A percentile compares a stretch with the other conserved stretches of the same genome.
These are phyloP conservation scores for Talaromyces borbonicus DNA, from an alignment of 495 filamentous ascomycete genomes.

Conservation along the genomic window DNA sequence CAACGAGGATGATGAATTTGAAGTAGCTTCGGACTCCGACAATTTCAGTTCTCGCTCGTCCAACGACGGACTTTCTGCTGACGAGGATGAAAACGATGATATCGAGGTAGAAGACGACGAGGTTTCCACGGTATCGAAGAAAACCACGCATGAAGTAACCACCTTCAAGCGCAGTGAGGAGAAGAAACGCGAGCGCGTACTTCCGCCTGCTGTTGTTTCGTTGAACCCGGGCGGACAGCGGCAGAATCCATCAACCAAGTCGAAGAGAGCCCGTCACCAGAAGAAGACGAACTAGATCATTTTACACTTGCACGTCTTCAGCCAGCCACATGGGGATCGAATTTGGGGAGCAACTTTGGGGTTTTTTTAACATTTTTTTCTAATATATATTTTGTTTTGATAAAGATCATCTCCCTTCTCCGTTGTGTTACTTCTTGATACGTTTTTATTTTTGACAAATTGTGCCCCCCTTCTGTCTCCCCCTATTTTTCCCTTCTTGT, in stretches of 20 bases:
- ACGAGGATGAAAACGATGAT: conserved; percentile 39
- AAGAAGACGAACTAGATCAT: conserved; percentile 11
- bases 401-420: conserved; percentile 6
- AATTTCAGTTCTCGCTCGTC: conserved; percentile 26
- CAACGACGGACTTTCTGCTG: conserved; percentile 29
- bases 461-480: too few species aligned
- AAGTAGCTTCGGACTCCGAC: conserved; percentile 39
- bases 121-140: conserved; percentile 24
- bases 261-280: conserved; percentile 16
- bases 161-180: conserved; percentile 30
- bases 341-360: conserved; percentile 9
- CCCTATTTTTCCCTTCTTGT: conserved; percentile 2
- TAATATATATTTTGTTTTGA: conserved; percentile 9
- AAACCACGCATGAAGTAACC: conserved; percentile 26
- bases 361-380: conserved; percentile 5
- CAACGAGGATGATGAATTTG: conserved; percentile 62
- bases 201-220: conserved; percentile 34
- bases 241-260: conserved; percentile 21
- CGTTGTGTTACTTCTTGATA: conserved; percentile 4
- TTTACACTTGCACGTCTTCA: background rate
- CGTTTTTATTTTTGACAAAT: conserved; percentile 4
- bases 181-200: conserved; percentile 36
- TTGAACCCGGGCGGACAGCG: conserved; percentile 31
- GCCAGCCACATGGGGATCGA: too few species aligned
- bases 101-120: conserved; percentile 47